These are phyloP conservation scores for Irpex rosettiformis DNA, from an alignment of 1,284 basidiomycete genomes.

Conservation along the genomic window DNA sequence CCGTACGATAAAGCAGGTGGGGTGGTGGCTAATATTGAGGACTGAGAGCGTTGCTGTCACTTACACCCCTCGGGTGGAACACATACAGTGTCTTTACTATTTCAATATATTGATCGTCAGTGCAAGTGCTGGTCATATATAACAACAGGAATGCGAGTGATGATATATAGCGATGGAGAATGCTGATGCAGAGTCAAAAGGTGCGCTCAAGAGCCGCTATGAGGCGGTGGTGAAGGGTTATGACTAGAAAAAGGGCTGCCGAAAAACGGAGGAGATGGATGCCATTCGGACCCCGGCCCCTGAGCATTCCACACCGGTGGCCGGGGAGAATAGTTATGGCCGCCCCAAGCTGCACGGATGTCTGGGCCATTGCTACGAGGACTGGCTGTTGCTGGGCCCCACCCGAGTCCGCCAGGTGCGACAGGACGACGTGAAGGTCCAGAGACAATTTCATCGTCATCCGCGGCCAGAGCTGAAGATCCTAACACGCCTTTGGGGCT, in stretches of 20 bases:
- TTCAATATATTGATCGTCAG: slow-evolving; percentile 14
- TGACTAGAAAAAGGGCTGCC: slow-evolving; percentile 43
- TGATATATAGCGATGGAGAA: slow-evolving; percentile 14
- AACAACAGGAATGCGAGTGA: slow-evolving; percentile 27
- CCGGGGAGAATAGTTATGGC: slow-evolving; percentile 33
- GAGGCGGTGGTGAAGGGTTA: slow-evolving; percentile 48
- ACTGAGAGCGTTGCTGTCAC: neutral
- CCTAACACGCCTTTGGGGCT: slow-evolving; percentile 73
- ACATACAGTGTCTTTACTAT: neutral
- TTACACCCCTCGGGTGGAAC: neutral
- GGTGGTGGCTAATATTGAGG: neutral
- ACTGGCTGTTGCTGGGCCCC: slow-evolving; percentile 43
- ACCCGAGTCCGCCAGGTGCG: slow-evolving; percentile 39
- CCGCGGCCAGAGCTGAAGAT: slow-evolving; percentile 70
- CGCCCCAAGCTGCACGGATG: slow-evolving; percentile 39
- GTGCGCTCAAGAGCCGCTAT: slow-evolving; percentile 42
- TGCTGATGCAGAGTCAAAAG: slow-evolving; percentile 8
- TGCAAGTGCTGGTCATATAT: slow-evolving; percentile 26
- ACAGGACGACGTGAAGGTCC: slow-evolving; percentile 42
- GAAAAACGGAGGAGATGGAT: slow-evolving; percentile 43
- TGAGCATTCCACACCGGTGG: slow-evolving; percentile 33
- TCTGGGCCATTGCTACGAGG: slow-evolving; percentile 32
- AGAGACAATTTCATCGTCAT: slow-evolving; percentile 74
- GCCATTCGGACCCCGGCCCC: slow-evolving; percentile 41
- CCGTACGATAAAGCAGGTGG: neutral